phyloP scores from a whole-genome alignment of 2,329 filamentous ascomycete genomes.

The Exophiala oligosperma region DNA sequence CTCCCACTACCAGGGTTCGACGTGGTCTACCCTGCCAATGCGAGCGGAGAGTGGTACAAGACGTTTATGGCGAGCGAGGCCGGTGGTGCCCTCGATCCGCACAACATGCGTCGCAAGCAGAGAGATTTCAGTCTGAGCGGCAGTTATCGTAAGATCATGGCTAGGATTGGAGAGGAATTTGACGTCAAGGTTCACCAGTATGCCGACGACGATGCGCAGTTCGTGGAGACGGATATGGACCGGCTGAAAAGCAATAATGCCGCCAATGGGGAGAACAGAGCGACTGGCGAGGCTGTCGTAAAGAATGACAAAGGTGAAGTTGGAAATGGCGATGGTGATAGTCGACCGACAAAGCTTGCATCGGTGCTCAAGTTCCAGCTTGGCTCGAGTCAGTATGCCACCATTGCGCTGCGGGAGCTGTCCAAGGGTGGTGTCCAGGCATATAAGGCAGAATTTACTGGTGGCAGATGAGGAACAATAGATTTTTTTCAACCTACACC shows the following conservation, averaged over 20 bases:
- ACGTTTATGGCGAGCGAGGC: conserved; percentile 79
- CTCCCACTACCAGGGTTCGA: conserved; percentile 92
- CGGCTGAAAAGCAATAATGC: conserved; percentile 51
- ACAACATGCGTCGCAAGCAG: conserved; percentile 81
- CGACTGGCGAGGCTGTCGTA: neutral
- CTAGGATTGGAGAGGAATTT: conserved; percentile 64
- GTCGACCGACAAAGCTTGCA: conserved; percentile 29
- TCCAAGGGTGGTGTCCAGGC: conserved; percentile 67
- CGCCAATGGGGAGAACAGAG: conserved; percentile 6
- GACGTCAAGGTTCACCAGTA: conserved; percentile 72
- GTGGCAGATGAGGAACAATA: conserved; percentile 37
- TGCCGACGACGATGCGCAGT: conserved; percentile 67
- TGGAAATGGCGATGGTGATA: conserved; percentile 5
- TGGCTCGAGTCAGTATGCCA: conserved; percentile 78
- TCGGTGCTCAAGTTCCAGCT: conserved; percentile 68
- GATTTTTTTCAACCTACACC: no score
- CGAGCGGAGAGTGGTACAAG: conserved; percentile 78
- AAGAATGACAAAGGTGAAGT: neutral
- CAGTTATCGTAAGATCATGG: conserved; percentile 81
- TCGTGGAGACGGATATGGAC: conserved; percentile 86
- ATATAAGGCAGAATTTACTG: conserved; percentile 64
- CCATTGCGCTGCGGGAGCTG: conserved; percentile 76
- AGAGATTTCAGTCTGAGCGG: conserved; percentile 88
- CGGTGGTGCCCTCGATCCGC: conserved; percentile 77
- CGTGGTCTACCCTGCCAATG: conserved; percentile 80